phyloP scores from a whole-genome alignment of 2,329 filamentous ascomycete genomes.

The Teratosphaeria zuluensis region DNA sequence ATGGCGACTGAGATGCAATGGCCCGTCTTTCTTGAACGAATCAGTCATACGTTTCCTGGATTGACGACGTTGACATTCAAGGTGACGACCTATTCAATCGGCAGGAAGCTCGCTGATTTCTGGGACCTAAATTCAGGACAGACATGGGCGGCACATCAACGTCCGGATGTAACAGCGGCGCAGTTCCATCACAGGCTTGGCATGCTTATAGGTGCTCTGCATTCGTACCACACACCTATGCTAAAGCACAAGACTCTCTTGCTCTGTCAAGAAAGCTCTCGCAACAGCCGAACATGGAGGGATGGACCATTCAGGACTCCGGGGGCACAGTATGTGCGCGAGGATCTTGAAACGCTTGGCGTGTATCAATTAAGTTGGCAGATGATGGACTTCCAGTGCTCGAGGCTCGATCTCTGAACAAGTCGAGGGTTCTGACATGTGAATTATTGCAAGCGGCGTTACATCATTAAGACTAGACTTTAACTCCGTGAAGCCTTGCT shows the following conservation, averaged over 20 bases:
- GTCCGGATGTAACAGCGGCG: background rate
- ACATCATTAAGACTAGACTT: background rate
- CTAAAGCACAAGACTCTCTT: background rate
- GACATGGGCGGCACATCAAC: background rate
- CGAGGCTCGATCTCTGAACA: background rate
- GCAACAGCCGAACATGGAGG: background rate
- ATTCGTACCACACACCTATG: background rate
- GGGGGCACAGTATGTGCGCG: background rate
- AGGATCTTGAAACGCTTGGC: background rate
- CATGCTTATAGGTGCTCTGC: background rate
- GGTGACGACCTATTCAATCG: slow-evolving; percentile 2
- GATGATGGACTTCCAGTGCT: slow-evolving; percentile 4
- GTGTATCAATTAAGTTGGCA: background rate
- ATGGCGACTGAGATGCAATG: background rate
- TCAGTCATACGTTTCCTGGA: background rate
- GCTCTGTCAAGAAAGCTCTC: background rate
- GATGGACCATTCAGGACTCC: slow-evolving; percentile 1
- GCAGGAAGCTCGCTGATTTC: background rate
- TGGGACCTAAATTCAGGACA: background rate
- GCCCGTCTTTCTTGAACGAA: background rate
- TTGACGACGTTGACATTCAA: background rate
- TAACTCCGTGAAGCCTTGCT: slow-evolving; percentile 23
- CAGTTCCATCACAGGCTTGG: background rate
- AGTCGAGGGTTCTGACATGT: background rate
- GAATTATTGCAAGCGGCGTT: background rate